Percentiles rank a stretch among this genome's conserved stretches.
Evolutionary conservation across 2,329 filamentous ascomycete species (phyloP).

Genomic region (Claviceps monticola): DNA sequence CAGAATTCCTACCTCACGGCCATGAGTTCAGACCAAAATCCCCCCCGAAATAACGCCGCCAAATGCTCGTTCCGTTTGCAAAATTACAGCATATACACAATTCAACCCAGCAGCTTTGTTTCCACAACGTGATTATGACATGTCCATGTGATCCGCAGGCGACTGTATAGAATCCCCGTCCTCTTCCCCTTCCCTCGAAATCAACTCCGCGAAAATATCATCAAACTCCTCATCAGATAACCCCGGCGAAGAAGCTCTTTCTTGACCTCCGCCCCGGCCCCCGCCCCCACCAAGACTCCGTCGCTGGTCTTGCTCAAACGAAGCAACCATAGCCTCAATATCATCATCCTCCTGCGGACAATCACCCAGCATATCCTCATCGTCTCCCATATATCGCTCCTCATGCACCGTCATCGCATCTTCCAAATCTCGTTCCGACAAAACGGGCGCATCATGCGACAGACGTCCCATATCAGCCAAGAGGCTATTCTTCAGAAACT

Average conservation of each 20-base stretch:
- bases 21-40: background rate
- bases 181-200: constrained; percentile 16
- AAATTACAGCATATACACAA: background rate
- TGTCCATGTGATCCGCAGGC: constrained; percentile 31
- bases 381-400: constrained; percentile 10
- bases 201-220: constrained; percentile 37
- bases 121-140: constrained; percentile 12
- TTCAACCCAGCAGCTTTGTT: background rate
- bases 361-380: constrained; percentile 39
- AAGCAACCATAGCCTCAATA: constrained; percentile 41
- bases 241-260: constrained; percentile 19
- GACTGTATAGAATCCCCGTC: constrained; percentile 6
- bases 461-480: constrained; percentile 19
- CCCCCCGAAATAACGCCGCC: constrained; percentile 6
- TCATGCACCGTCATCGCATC: constrained; percentile 29
- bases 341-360: constrained; percentile 39
- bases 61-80: background rate
- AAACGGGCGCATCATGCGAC: constrained; percentile 20
- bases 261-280: constrained; percentile 8
- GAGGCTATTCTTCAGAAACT: constrained; percentile 25
- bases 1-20: background rate
- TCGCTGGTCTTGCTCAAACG: constrained; percentile 26
- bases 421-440: constrained; percentile 38
- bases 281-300: constrained; percentile 8
- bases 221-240: constrained; percentile 48